Evolutionary conservation across 2,329 filamentous ascomycete species (phyloP).

Genomic region (Colletotrichum australisinense): DNA sequence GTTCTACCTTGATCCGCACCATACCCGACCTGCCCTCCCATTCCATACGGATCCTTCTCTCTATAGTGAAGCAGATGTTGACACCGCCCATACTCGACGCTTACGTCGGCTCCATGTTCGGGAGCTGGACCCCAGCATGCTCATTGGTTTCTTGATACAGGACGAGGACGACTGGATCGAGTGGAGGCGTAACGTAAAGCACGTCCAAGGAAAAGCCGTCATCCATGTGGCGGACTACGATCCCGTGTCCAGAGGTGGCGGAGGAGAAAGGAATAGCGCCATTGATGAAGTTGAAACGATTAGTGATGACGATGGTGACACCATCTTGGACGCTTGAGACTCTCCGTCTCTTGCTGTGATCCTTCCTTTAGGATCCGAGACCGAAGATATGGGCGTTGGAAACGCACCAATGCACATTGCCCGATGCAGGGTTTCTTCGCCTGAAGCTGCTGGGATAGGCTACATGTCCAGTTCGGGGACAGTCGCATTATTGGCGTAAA

Average conservation of each 20-base stretch:
- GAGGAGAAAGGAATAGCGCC: conserved; percentile 74
- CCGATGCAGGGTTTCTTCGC: background rate
- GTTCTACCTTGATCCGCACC: conserved; percentile 96
- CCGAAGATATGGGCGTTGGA: background rate
- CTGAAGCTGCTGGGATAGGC: background rate
- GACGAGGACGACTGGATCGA: conserved; percentile 85
- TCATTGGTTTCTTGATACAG: conserved; percentile 90
- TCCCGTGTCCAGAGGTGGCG: conserved; percentile 63
- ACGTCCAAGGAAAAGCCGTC: conserved; percentile 84
- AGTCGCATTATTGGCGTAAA: background rate
- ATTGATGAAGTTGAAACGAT: conserved; percentile 92
- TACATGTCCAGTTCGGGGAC: too few species aligned
- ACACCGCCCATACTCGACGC: conserved; percentile 88
- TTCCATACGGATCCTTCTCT: conserved; percentile 66
- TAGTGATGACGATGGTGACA: conserved; percentile 74
- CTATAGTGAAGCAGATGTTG: conserved; percentile 79
- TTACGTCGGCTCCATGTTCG: conserved; percentile 84
- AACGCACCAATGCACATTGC: background rate
- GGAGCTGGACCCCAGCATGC: conserved; percentile 98
- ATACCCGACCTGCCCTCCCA: conserved; percentile 80
- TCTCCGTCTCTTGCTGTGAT: background rate
- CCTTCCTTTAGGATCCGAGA: background rate
- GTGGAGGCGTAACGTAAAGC: conserved; percentile 82
- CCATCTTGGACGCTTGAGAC: conserved; percentile 41
- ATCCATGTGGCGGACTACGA: conserved; percentile 85